Base-by-base conservation (phyloP, 1,139 yeast genomes). In the Torulaspora globosa region DNA sequence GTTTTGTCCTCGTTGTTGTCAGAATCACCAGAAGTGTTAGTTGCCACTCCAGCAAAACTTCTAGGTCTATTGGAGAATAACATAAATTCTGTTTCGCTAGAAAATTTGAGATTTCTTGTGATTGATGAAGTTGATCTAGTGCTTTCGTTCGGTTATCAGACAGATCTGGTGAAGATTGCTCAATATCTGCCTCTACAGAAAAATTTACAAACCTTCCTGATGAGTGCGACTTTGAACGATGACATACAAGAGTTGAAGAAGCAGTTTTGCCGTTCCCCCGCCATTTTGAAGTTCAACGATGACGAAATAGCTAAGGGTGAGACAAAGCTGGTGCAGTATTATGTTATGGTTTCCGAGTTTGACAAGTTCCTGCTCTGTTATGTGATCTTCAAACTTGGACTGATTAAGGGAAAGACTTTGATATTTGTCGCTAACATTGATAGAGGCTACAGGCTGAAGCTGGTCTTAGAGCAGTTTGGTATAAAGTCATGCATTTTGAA, bases 101-200 rank as follows among this genome's bases (percentile, higher is more conserved):
- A 76, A 23, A 68, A 74, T 26, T 76, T 92, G 45, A 75, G 75
- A 50, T 86, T 78, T 62, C 70, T 92, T 48, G 95, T 89, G 31
- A 85, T 94, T 54, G 99, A 94, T 70, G 99, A 94, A 68, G 97
- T 95, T 15, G 99, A 94, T 70, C 75, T 92, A 59, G 80, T 94
- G 38, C 71, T 88, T 47, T 84, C 95, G 2, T 94, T 86, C 65
- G 99, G 98, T 14, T 88, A 92, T 65, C 78, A 81, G 56, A 96
- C 88, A 6, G 98, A 94, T 67, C 73, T 94, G 54, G 69, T 75
- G 46, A 78, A 77, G 55, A 74, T 92, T 51, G 76, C 84, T 12
- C 73, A 74, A 19, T 76, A 70, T 52, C 70, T 88, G 53, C 92
- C 94, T 10, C 73, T 82, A 45, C 82, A 80, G 63, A 83, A 83